A percentile compares a stretch with the other conserved stretches of the same genome.
Evolutionary conservation across 129 eudicot genomes (phyloP).

Genomic region (Lactuca sativa): DNA sequence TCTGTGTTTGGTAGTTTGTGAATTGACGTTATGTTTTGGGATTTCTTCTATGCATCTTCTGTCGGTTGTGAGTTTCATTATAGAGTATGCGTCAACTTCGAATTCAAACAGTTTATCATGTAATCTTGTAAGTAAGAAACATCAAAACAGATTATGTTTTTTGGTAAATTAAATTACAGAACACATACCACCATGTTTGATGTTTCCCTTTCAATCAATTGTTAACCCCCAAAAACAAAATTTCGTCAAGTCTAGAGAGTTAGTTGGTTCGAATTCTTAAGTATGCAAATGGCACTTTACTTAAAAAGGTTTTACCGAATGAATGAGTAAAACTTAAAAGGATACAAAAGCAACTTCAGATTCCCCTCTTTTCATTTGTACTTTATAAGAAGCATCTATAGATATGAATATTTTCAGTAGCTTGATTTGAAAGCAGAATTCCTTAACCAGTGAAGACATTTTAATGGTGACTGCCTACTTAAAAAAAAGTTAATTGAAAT

Average conservation of each 20-base stretch:
- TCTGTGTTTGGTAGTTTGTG: neutral
- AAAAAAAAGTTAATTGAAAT: neutral
- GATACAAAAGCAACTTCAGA: neutral
- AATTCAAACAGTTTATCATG: neutral
- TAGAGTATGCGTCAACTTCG: neutral
- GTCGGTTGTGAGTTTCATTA: neutral
- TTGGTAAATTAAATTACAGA: neutral
- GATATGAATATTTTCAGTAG: slow-evolving; percentile 12
- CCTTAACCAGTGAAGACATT: neutral
- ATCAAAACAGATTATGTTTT: neutral
- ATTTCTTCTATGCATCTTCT: neutral
- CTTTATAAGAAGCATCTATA: slow-evolving; percentile 13
- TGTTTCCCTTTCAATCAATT: too few species aligned
- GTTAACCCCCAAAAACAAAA: too few species aligned
- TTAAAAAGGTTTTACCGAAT: neutral
- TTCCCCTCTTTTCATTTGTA: neutral
- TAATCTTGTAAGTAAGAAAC: neutral
- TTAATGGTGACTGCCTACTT: slow-evolving; percentile 8
- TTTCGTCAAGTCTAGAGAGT: neutral
- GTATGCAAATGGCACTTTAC: neutral
- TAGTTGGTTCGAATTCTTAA: neutral
- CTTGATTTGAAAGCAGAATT: slow-evolving; percentile 20
- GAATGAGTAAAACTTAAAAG: neutral
- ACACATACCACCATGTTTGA: neutral
- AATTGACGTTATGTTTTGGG: slow-evolving; percentile 10